Evolutionary conservation across 192 early-diverging fungal species (phyloP).

Genomic region (Gorgonomyces haynaldii): DNA sequence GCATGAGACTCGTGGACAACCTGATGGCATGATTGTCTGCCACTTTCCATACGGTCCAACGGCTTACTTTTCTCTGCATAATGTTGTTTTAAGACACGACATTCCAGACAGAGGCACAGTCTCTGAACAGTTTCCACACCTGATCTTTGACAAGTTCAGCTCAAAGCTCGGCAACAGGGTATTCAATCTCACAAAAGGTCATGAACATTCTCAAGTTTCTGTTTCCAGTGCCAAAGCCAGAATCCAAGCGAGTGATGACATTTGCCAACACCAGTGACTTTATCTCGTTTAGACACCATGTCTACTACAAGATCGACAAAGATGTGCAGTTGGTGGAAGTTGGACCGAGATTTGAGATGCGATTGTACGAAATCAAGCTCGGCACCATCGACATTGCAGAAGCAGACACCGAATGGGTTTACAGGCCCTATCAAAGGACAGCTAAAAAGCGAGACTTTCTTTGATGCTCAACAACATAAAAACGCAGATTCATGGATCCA

Average conservation of each 20-base stretch:
- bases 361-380: constrained; percentile 78
- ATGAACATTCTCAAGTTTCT: constrained; percentile 86
- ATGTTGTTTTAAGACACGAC: constrained; percentile 95
- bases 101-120: constrained; percentile 93
- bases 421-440: constrained; percentile 64
- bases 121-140: constrained; percentile 92
- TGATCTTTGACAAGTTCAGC: constrained; percentile 92
- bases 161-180: constrained; percentile 75
- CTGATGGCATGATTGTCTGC: constrained; percentile 87
- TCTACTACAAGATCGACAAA: constrained; percentile 82
- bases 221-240: constrained; percentile 95
- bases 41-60: constrained; percentile 98
- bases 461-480: no score
- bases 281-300: constrained; percentile 96
- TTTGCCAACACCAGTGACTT: constrained; percentile 95
- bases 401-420: constrained; percentile 95
- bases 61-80: constrained; percentile 93
- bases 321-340: constrained; percentile 93
- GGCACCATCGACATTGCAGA: constrained; percentile 89
- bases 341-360: constrained; percentile 97
- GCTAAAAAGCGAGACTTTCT: constrained; percentile 28
- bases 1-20: constrained; percentile 90
- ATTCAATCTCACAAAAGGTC: constrained; percentile 30
- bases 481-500: constrained; percentile 61
- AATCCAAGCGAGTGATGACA: constrained; percentile 92